Base-by-base conservation (phyloP, 2,329 filamentous ascomycete genomes). In the Alternaria conjuncta region DNA sequence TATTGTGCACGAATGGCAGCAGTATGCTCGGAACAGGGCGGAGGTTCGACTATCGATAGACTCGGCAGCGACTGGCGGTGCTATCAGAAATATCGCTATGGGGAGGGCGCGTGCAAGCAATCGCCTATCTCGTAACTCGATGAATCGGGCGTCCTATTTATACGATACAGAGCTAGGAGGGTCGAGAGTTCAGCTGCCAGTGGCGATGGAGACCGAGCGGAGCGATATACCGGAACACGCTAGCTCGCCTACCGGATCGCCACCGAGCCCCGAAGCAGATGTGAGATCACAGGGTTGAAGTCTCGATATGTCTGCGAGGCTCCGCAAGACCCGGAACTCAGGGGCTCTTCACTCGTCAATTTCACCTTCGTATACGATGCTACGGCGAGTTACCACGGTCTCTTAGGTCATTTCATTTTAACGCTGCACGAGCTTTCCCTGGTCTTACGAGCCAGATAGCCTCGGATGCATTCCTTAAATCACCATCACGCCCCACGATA, bases 21-120 rank as follows among this genome's bases (percentile, higher is more conserved):
- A 66, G 53, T 18, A 41, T 59, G 18, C 20, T 23, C 57, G 49
- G 32, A 59, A 47, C 36, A 30, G 58, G 30, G 41, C 41, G 18
- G 65, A 67, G 21, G 55, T 44, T 20, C 65, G 65, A n/a, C 23
- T 49, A 15, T 67, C 65, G 10, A 55, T 60, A 11, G 65, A 67
- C 23, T 60, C 63, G 5, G 56, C 58, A 11, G 46, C 47, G 3
- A 60, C 50, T 13, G 61, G 45, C n/a, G 54, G 44, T 21, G 57
- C 49, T 46, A 59, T 60, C 18, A 45, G 65, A 28, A 65, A 49
- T 26, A 57, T 61, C 11, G 30, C 47, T 8, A 21, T 30, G 4
- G 18, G 55, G 6, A 55, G 64, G 26, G 50, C 46, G 15, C 62
- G 44, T 43, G 53, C 55, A 30, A 12, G 13, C 3, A 61, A 65